A percentile compares a stretch with the other conserved stretches of the same genome.
Evolutionary conservation across 1,284 basidiomycete genomes (phyloP).

Genomic region (Austropuccinia psidii): DNA sequence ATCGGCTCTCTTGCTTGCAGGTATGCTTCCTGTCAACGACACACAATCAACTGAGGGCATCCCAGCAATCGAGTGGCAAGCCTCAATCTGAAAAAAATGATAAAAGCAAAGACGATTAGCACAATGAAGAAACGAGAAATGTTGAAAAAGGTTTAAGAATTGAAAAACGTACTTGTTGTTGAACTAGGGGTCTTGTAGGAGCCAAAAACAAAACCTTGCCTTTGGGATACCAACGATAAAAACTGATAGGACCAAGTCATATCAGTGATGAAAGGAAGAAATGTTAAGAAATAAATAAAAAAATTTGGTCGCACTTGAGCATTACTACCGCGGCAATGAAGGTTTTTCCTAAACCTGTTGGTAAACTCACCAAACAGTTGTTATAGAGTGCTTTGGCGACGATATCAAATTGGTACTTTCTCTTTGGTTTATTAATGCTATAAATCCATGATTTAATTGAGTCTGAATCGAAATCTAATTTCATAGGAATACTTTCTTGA

Average conservation of each 20-base stretch:
- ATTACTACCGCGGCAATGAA: constrained; percentile 97
- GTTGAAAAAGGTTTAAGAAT: too few relatives aligned
- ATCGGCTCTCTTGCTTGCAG: constrained; percentile 49
- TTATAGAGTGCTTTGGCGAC: constrained; percentile 77
- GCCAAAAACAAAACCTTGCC: constrained; percentile 93
- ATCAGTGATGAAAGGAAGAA: constrained; percentile 60
- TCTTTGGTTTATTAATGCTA: constrained; percentile 76
- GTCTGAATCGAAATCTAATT: constrained; percentile 64
- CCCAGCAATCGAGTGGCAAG: constrained; percentile 87
- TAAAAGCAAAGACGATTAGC: not conserved
- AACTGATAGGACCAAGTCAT: constrained; percentile 42
- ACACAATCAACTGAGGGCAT: constrained; percentile 79
- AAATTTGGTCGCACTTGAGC: constrained; percentile 48
- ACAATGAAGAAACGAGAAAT: not conserved
- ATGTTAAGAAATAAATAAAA: not conserved
- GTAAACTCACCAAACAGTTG: constrained; percentile 88
- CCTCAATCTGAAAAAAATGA: constrained; percentile 58
- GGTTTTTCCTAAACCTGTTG: constrained; percentile 95
- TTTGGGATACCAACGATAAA: constrained; percentile 82
- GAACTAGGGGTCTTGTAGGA: constrained; percentile 88
- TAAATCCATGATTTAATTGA: constrained; percentile 82
- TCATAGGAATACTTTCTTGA: constrained; percentile 52
- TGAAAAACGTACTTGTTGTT: constrained; percentile 57
- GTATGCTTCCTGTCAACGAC: constrained; percentile 71
- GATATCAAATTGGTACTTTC: constrained; percentile 94